Evolutionary conservation across 495 filamentous ascomycete genomes (phyloP), one percentile per base, ranked within the genome.

Genomic region (Penicillium paradoxum): DNA sequence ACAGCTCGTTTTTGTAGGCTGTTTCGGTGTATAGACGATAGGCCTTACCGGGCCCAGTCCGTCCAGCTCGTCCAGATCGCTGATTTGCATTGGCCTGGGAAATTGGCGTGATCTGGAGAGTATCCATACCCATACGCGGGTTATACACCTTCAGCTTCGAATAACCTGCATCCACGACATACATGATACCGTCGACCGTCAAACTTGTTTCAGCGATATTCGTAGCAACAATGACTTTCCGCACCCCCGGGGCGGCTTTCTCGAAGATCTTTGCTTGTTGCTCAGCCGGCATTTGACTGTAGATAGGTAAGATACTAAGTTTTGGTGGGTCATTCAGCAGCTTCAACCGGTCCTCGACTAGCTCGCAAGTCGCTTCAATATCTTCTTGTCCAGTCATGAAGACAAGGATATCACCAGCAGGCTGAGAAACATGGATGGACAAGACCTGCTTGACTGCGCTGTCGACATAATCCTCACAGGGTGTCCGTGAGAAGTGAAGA

Each of bases 361-460:
- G 76, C 58, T 97, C 95, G 62, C 95, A 99, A 0, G 95, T 97
- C 32, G 88, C 84, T 71, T 97, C 93, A 51, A 99, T 99, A 62
- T 99, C 95, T 72, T 99, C 95, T 71, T 97, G 92, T 27, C 95
- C 95, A 2, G 95, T 99, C 95, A 99, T 99, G 69, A 99, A 99
- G 15, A 97, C 91, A 17, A 99, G 77, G 50, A 99, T 97, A 67
- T 99, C 95, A 19, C 95, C 95, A 10, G 82, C 68, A 2, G 87
- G 87, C 73, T 96, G 91, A 0, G 90, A 93, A 14, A 97, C 89
- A 59, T 99, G 95, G 45, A 99, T 97, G n/a, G 91, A 88, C 41
- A 99, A 79, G 25, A 96, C 87, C 66, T 97, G 93, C 65, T 97
- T 92, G 45, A 97, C 95, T 10, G 95, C 95, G 53, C 89, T 88